Evolutionary conservation across 352 stramenopile genomes (phyloP).

Genomic region (Pythium pyrilobum): DNA sequence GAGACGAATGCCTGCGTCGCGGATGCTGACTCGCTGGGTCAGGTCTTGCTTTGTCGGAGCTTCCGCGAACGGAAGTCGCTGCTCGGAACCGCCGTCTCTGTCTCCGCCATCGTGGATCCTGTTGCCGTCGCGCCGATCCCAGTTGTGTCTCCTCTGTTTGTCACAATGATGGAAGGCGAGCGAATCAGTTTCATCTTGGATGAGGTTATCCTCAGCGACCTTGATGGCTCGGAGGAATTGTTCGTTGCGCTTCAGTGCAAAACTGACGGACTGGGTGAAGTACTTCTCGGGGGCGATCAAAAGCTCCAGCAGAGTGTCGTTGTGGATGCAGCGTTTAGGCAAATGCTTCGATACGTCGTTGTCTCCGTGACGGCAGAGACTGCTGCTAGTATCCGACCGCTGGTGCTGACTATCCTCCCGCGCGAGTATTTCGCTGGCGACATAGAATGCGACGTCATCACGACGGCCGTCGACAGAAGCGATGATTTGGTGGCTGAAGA

Average conservation of each 20-base stretch:
- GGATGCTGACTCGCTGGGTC: neutral
- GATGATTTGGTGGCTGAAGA: neutral
- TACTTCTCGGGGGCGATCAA: neutral
- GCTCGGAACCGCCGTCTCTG: neutral
- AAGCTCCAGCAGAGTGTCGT: neutral
- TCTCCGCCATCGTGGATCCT: conserved; percentile 5
- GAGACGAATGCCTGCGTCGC: neutral
- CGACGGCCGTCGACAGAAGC: conserved; percentile 1
- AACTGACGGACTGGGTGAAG: neutral
- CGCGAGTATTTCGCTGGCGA: neutral
- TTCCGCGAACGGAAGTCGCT: conserved; percentile 22
- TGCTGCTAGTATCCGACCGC: neutral
- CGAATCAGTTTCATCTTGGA: neutral
- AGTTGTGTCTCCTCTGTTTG: neutral
- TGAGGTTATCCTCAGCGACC: neutral
- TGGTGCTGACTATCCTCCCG: neutral
- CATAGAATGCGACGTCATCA: neutral
- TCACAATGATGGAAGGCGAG: conserved; percentile 1
- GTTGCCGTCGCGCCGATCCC: neutral
- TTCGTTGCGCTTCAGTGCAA: conserved; percentile 2
- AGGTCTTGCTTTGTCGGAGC: conserved; percentile 8
- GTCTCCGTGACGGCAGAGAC: neutral
- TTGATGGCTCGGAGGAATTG: conserved; percentile 15
- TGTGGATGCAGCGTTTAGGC: neutral
- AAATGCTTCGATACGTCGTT: neutral